A percentile compares a stretch with the other conserved stretches of the same genome.
Conservation (phyloP, 306 rosid species). For the Cucumis melo region DNA sequence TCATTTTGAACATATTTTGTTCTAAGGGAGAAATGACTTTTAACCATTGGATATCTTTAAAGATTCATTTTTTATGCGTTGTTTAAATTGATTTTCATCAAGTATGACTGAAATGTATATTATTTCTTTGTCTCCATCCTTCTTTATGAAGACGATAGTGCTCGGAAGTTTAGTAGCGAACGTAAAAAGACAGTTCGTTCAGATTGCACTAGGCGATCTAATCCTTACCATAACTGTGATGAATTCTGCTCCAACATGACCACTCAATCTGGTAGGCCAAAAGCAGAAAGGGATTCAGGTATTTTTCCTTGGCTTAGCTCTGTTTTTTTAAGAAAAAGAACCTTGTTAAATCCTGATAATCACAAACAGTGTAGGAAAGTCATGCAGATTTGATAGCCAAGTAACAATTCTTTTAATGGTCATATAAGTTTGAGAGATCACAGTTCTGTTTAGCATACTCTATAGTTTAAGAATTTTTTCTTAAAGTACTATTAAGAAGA, state of each 20-base stretch:
- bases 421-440: not conserved
- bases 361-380: not conserved
- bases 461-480: too few species aligned
- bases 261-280: constrained; percentile 23
- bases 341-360: not conserved
- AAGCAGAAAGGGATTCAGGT: not conserved
- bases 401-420: not conserved
- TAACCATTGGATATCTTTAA: not conserved
- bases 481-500: too few species aligned
- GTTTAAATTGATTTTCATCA: not conserved
- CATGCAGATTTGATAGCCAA: not conserved
- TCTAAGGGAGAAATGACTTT: not conserved
- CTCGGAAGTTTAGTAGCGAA: not conserved
- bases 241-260: constrained; percentile 68
- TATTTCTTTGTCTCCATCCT: not conserved
- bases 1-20: not conserved
- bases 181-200: constrained; percentile 33
- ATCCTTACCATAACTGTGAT: constrained; percentile 70
- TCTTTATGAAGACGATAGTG: not conserved
- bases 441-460: too few species aligned
- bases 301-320: not conserved
- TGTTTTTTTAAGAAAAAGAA: not conserved
- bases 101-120: not conserved
- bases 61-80: not conserved
- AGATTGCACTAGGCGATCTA: constrained; percentile 70